A percentile compares a stretch with the other conserved stretches of the same genome.
Conservation (phyloP, 2,329 filamentous ascomycete species). For the Pseudogymnoascus sp. region DNA sequence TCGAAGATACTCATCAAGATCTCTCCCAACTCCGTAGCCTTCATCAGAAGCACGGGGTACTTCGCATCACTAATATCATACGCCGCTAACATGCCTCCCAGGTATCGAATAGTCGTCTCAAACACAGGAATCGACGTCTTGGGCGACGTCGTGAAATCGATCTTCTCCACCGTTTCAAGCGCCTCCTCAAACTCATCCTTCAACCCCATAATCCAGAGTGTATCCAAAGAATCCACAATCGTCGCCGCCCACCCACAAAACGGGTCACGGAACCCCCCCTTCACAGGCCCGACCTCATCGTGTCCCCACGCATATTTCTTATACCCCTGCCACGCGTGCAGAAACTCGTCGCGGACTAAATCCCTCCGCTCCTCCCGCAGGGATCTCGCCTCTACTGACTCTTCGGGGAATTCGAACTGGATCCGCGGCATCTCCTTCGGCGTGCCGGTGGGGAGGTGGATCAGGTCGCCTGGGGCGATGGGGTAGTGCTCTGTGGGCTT, state of each 20-base stretch:
- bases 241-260: conserved; percentile 92
- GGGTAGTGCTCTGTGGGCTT: conserved; percentile 72
- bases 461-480: conserved; percentile 55
- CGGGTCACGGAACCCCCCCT: conserved; percentile 60
- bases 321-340: conserved; percentile 73
- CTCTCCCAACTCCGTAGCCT: conserved; percentile 28
- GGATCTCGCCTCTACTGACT: conserved; percentile 50
- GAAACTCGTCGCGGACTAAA: conserved; percentile 64
- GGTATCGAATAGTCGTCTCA: conserved; percentile 34
- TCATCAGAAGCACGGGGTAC: conserved; percentile 24
- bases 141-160: conserved; percentile 69
- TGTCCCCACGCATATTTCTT: conserved; percentile 71
- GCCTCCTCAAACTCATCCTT: conserved; percentile 73
- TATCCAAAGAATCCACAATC: conserved; percentile 73
- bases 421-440: conserved; percentile 66
- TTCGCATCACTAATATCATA: conserved; percentile 29
- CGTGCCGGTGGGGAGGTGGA: conserved; percentile 64
- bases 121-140: conserved; percentile 29
- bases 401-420: conserved; percentile 63
- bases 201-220: conserved; percentile 79
- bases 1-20: conserved; percentile 38
- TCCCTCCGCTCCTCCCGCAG: conserved; percentile 57
- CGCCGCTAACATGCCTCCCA: conserved; percentile 31
- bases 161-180: conserved; percentile 56
- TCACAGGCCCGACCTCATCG: conserved; percentile 74